Base-by-base conservation (phyloP, 768 basidiomycete species). In the Solioccasus polychromus region DNA sequence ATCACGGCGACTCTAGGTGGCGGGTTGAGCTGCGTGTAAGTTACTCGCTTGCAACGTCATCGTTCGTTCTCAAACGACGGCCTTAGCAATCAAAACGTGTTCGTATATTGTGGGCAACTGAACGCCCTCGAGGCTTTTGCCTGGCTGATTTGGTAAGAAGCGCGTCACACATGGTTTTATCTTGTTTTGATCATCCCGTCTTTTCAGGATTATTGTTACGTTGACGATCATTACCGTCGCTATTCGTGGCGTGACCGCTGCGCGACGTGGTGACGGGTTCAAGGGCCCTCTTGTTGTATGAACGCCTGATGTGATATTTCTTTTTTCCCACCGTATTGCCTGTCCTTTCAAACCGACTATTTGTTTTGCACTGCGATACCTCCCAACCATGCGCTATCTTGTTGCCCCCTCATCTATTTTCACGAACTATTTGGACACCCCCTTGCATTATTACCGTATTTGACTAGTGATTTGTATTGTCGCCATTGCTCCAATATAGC, bases 121-220 rank as follows among this genome's bases (percentile, higher is more conserved):
- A 89, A 88, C 43, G 86, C 88, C 5, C 64, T 85, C 2, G 77
- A 83, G 58, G 88, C 69, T 17, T 89, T 90, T 55, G 79, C 85
- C 8, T 91, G 88, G 88, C 57, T 85, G 12, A 75, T 78, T 53
- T 86, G 82, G 86, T 87, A 51, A 50, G 79, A 66, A 17, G 17
- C 3, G 15, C 17, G 19, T 30, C 19, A 35, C 30, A 25, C 11
- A 14, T 20, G 3, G 14, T 32, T 2, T 20, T 20, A 19, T n/a
- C 12, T 15, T 9, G 34, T 34, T 18, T 40, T 15, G 34, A 28
- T 30, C 29, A 43, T 40, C 40, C 35, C 35, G 19, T 35, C 31
- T 5, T 8, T 3, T 12, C 53, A 89, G 88, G 80, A 70, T 85
- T 20, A 47, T 89, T 31, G 67, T 82, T 15, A 86, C 85, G 1